Conservation (phyloP, 148 eudicot genomes). For the Rhododendron kiyosumense region DNA sequence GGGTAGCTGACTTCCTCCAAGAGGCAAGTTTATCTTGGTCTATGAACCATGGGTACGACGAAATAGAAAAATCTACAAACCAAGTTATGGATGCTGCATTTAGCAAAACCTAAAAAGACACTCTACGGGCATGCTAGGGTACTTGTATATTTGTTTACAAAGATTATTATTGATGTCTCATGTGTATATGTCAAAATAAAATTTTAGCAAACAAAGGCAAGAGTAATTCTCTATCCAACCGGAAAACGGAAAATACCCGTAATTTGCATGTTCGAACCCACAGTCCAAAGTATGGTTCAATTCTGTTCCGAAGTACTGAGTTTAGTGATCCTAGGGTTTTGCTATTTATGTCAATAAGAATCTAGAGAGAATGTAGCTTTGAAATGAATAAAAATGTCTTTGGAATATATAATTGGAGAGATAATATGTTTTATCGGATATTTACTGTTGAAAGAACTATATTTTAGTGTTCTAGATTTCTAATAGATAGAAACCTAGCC, state of each 20-base stretch:
- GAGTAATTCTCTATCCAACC: not conserved
- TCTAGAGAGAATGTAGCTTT: not conserved
- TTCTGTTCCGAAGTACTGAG: not conserved
- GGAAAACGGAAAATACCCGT: not conserved
- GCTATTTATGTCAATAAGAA: not conserved
- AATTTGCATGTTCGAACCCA: not conserved
- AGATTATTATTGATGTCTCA: not conserved
- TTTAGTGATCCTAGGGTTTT: not conserved
- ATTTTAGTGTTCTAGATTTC: not conserved
- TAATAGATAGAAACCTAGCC: not conserved
- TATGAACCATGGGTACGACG: not conserved
- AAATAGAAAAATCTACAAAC: not conserved
- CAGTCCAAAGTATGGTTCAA: not conserved
- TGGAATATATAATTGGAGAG: not conserved
- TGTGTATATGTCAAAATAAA: not conserved
- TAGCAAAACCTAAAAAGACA: not conserved
- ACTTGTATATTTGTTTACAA: not conserved
- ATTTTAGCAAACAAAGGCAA: not conserved
- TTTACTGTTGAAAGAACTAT: not conserved
- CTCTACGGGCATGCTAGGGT: not conserved
- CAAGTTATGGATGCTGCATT: not conserved
- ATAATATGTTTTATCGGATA: not conserved
- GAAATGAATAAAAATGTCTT: not conserved
- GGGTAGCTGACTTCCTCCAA: conserved; percentile 83
- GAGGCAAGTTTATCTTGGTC: conserved; percentile 39